Conservation (phyloP, 495 filamentous ascomycete species). For the Tetracladium marchalianum region DNA sequence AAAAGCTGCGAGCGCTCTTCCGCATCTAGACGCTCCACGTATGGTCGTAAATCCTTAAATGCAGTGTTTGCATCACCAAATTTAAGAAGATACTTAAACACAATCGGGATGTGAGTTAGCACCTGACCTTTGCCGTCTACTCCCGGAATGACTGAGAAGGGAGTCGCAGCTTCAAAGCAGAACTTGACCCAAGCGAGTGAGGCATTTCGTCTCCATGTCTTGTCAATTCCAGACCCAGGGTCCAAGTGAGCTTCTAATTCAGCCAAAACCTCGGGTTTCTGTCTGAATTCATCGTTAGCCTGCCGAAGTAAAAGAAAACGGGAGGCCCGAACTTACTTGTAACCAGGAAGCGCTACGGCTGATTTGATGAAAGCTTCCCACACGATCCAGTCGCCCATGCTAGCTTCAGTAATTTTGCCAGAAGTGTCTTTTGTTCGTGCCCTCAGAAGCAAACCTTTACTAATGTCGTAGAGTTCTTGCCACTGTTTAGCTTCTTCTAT, state of each 20-base stretch:
- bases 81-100: slow-evolving; percentile 14
- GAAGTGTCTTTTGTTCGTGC: slow-evolving; percentile 15
- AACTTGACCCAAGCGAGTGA: slow-evolving; percentile 17
- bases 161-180: background rate
- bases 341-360: slow-evolving; percentile 1
- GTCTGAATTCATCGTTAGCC: background rate
- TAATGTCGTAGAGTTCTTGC: slow-evolving; percentile 16
- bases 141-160: background rate
- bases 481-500: slow-evolving; percentile 12
- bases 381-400: slow-evolving; percentile 17
- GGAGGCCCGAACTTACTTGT: slow-evolving; percentile 7
- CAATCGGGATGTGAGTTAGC: background rate
- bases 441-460: slow-evolving; percentile 6
- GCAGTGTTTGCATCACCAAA: slow-evolving; percentile 15
- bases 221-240: slow-evolving; percentile 15
- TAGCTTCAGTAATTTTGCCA: slow-evolving; percentile 11
- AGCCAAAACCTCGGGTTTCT: background rate
- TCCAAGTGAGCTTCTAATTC: slow-evolving; percentile 19
- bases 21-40: slow-evolving; percentile 5
- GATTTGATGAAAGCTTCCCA: slow-evolving; percentile 18
- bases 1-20: slow-evolving; percentile 8
- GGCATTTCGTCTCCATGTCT: slow-evolving; percentile 21
- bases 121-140: background rate
- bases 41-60: slow-evolving; percentile 15
- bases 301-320: background rate